Base-by-base conservation (phyloP, 2,329 filamentous ascomycete genomes). In the Aureobasidium sp. region DNA sequence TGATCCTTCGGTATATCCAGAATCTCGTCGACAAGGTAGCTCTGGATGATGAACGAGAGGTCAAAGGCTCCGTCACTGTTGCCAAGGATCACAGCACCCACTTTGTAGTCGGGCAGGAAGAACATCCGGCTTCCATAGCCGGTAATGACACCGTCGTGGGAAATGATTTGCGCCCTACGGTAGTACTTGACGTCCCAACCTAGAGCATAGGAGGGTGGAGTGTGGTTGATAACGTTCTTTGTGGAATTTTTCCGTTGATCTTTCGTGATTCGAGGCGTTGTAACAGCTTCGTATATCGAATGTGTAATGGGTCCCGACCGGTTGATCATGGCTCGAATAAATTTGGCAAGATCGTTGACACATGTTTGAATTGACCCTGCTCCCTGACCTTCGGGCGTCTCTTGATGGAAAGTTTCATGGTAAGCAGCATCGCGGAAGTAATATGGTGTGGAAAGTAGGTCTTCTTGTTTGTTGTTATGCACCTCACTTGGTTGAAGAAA, bases 371-470 rank as follows among this genome's bases (percentile, higher is more conserved):
- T 72, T 17, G 72, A 73, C 0, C 80, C 80, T 0, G 79, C 78
- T 0, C 78, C 80, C 50, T 73, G 73, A 5, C 69, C 71, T 44
- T 70, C 70, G 3, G 71, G 67, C 1, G 68, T 66, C 4, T 76
- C 68, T 15, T 70, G 66, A 8, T 68, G 63, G 0, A 65, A 62
- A 10, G 74, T 67, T 3, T 65, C 61, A 4, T 71, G 65, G 44
- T 72, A 73, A 7, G 52, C 29, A 0, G 65, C 65, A 1, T 64
- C 65, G 6, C 76, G 65, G 69, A 75, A 81, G 27, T 67, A 68
- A 58, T 82, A 80, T 2, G 77, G 77, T 7, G 71, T 69, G 0
- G 80, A 78, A 5, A 83, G 68, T 26, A 67, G 65, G 46, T 71
- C 62, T 26, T 66, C 62, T 15, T 64, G 68, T 46, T 66, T 69